A percentile compares a stretch with the other conserved stretches of the same genome.
phyloP scores from a whole-genome alignment of 176 grass and related monocot species.

The Oryza meridionalis region DNA sequence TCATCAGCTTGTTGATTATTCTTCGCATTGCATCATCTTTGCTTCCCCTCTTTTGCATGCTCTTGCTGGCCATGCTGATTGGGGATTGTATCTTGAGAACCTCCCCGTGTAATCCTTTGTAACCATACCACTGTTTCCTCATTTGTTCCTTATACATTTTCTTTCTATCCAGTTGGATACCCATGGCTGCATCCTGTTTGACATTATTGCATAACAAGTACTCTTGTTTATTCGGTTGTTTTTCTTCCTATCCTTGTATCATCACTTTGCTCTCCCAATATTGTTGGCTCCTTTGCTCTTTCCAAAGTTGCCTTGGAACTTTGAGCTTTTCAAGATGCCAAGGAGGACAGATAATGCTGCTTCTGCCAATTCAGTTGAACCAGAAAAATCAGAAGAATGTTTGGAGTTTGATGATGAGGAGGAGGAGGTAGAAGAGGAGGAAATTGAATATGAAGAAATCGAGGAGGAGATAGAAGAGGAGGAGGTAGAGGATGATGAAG shows the following conservation, averaged over 20 bases:
- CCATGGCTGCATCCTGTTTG: conserved; percentile 51
- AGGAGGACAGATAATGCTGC: conserved; percentile 56
- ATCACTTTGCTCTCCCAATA: conserved; percentile 56
- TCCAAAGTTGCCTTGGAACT: conserved; percentile 69
- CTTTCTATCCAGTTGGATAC: conserved; percentile 46
- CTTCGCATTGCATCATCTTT: conserved; percentile 48
- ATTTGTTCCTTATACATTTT: conserved; percentile 25
- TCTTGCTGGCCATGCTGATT: conserved; percentile 19
- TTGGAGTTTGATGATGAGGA: conserved; percentile 54
- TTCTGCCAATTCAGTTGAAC: conserved; percentile 44
- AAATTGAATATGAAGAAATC: conserved; percentile 69
- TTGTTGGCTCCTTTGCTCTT: conserved; percentile 58
- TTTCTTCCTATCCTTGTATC: conserved; percentile 57
- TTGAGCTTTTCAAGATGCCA: conserved; percentile 70
- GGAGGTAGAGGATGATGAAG: conserved; percentile 34
- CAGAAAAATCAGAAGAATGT: conserved; percentile 40
- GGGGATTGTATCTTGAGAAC: conserved; percentile 40
- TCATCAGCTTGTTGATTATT: conserved; percentile 39
- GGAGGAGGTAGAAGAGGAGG: conserved; percentile 69
- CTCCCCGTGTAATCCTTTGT: not conserved
- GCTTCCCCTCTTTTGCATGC: conserved; percentile 30
- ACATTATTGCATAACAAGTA: conserved; percentile 49
- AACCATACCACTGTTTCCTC: conserved; percentile 23
- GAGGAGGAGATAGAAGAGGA: conserved; percentile 62
- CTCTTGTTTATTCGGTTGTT: conserved; percentile 61